A percentile compares a stretch with the other conserved stretches of the same genome.
These are phyloP conservation scores for Ramaria sp. DNA, from an alignment of 768 basidiomycete genomes.

Conservation along the genomic window DNA sequence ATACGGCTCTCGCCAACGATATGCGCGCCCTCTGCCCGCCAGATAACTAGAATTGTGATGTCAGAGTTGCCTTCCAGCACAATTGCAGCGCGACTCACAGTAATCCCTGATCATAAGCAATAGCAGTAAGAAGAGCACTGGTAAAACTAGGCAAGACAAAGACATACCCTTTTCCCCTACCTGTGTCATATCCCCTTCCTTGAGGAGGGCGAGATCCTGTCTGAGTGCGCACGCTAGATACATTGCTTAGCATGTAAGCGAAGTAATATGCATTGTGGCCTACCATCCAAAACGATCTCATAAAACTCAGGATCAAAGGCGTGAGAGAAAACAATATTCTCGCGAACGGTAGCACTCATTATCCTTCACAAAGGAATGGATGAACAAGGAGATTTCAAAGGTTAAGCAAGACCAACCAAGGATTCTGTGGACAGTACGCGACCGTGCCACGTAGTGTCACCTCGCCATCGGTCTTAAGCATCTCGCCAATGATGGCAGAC, in stretches of 20 bases:
- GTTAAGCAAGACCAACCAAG: slow-evolving; percentile 42
- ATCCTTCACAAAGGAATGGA: slow-evolving; percentile 37
- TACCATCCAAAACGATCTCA: slow-evolving; percentile 70
- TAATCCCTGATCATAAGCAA: slow-evolving; percentile 32
- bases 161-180: slow-evolving; percentile 72
- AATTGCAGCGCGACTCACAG: slow-evolving; percentile 27
- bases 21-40: slow-evolving; percentile 82
- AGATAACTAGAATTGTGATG: slow-evolving; percentile 38
- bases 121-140: background rate
- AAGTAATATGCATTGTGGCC: background rate
- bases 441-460: slow-evolving; percentile 59
- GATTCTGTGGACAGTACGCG: slow-evolving; percentile 79
- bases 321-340: slow-evolving; percentile 90
- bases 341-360: slow-evolving; percentile 73
- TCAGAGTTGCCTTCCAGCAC: slow-evolving; percentile 10
- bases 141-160: background rate
- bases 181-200: slow-evolving; percentile 75
- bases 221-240: slow-evolving; percentile 68
- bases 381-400: background rate
- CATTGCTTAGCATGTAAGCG: background rate
- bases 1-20: slow-evolving; percentile 79
- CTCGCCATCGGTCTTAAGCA: slow-evolving; percentile 65
- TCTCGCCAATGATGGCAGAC: slow-evolving; percentile 79
- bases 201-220: slow-evolving; percentile 68
- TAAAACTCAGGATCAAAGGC: slow-evolving; percentile 82